These are phyloP conservation scores for Saturnispora diversa DNA, from an alignment of 805 yeast species.

Conservation along the genomic window DNA sequence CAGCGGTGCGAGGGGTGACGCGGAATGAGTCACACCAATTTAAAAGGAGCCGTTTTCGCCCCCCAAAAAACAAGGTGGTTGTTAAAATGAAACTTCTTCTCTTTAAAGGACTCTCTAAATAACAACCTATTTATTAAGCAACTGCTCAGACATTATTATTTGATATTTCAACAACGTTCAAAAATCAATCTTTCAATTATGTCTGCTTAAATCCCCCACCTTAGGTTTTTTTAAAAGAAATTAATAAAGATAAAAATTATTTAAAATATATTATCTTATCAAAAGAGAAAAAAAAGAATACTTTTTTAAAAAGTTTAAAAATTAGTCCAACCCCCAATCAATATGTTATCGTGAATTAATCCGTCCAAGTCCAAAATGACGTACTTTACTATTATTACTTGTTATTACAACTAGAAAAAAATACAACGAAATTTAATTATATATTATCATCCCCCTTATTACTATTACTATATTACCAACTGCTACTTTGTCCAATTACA, in stretches of 20 bases:
- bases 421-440: neutral
- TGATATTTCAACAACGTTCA: neutral
- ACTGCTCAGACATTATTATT: slow-evolving; percentile 8
- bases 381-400: slow-evolving; percentile 2
- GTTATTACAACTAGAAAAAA: neutral
- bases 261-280: no score
- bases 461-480: slow-evolving; percentile 1
- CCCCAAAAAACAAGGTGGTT: neutral
- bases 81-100: neutral
- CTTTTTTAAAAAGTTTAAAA: neutral
- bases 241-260: slow-evolving; percentile 4
- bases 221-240: slow-evolving; percentile 2
- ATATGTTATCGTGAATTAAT: slow-evolving; percentile 4
- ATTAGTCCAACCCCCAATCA: neutral
- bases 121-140: slow-evolving; percentile 4
- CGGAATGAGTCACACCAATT: slow-evolving; percentile 3
- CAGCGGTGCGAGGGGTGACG: slow-evolving; percentile 8
- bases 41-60: neutral
- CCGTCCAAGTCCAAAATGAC: slow-evolving; percentile 4
- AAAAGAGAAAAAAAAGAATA: neutral
- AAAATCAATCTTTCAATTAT: neutral
- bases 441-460: neutral
- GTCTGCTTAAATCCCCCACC: slow-evolving; percentile 11
- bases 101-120: slow-evolving; percentile 1
- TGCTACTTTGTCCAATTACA: slow-evolving; percentile 6